Evolutionary conservation across 164 flowering plant genomes (phyloP).

Genomic region (Akebia trifoliata): DNA sequence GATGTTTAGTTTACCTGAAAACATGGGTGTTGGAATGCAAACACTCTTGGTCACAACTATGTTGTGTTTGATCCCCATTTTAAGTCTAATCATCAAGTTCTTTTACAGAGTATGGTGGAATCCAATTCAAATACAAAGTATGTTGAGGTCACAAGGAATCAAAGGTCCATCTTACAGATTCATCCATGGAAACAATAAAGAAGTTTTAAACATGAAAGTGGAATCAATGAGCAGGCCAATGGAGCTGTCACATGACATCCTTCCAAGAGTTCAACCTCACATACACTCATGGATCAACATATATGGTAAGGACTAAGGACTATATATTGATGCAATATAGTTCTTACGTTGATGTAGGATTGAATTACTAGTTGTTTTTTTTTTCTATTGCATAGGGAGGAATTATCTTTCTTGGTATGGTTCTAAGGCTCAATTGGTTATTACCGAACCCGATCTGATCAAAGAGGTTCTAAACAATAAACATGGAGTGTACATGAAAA

Average conservation of each 20-base stretch:
- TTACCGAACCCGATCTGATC: conserved; percentile 27
- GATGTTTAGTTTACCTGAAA: too few species aligned
- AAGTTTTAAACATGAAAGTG: conserved; percentile 8
- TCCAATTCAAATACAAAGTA: conserved; percentile 10
- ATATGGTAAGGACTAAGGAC: conserved; percentile 19
- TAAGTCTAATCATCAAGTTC: conserved; percentile 9
- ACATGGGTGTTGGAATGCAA: neutral
- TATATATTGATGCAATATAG: too few species aligned
- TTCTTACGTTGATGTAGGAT: too few species aligned
- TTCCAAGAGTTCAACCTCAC: conserved; percentile 25
- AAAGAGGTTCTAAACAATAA: conserved; percentile 30
- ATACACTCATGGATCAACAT: conserved; percentile 22
- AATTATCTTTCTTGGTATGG: conserved; percentile 30
- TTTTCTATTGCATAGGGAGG: conserved; percentile 17
- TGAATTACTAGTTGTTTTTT: too few species aligned
- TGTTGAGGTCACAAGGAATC: conserved; percentile 21
- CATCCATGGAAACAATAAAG: conserved; percentile 25
- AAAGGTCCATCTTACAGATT: conserved; percentile 24
- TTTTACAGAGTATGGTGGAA: conserved; percentile 20
- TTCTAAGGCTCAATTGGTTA: conserved; percentile 17
- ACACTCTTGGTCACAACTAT: neutral
- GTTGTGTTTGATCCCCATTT: neutral
- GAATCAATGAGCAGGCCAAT: conserved; percentile 20
- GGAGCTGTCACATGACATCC: conserved; percentile 26
- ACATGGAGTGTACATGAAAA: too few species aligned